Evolutionary conservation across 352 stramenopile genomes (phyloP).

Genomic region (Phytophthora cajani): DNA sequence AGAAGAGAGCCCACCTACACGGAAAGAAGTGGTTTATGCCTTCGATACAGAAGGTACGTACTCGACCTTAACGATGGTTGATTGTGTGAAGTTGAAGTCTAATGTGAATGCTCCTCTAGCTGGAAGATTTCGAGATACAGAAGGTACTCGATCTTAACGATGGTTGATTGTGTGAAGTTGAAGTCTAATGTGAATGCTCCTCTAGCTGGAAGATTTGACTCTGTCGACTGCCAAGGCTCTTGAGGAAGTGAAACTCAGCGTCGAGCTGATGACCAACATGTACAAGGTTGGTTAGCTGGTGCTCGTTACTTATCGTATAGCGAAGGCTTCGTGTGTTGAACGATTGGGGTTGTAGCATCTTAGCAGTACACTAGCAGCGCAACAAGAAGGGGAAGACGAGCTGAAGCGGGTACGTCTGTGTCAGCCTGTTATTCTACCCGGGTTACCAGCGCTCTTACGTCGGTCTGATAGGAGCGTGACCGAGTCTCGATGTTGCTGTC

Average conservation of each 20-base stretch:
- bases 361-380: constrained; percentile 49
- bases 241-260: constrained; percentile 82
- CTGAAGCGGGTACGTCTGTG: constrained; percentile 46
- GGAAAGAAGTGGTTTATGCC: constrained; percentile 73
- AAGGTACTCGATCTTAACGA: constrained; percentile 34
- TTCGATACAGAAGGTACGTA: constrained; percentile 71
- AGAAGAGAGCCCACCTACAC: constrained; percentile 69
- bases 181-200: neutral
- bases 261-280: constrained; percentile 88
- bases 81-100: neutral
- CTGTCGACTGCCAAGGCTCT: constrained; percentile 64
- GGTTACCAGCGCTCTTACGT: neutral
- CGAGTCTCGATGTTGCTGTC: constrained; percentile 54
- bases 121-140: constrained; percentile 81
- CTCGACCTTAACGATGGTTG: neutral
- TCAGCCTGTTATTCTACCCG: neutral
- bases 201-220: constrained; percentile 70
- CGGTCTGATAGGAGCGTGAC: constrained; percentile 53
- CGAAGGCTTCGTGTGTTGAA: neutral
- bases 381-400: constrained; percentile 68
- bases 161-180: neutral
- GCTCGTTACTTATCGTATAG: neutral
- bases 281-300: constrained; percentile 66
- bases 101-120: constrained; percentile 20
- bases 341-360: constrained; percentile 39